phyloP scores from a whole-genome alignment of 2,329 filamentous ascomycete genomes.

The Metarhizium humberi region DNA sequence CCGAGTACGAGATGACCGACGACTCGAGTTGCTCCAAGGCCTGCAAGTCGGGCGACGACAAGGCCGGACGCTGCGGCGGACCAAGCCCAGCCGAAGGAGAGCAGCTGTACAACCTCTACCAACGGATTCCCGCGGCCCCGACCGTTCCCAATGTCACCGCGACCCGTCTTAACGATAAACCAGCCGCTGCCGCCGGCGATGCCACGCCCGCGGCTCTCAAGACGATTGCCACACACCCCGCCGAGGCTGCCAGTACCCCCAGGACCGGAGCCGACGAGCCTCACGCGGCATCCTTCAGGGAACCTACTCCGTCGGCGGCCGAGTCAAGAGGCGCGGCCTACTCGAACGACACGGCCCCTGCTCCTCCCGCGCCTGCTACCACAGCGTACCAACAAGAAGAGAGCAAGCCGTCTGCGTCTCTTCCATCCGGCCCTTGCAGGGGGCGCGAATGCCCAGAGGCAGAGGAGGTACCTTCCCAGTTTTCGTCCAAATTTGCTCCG shows the following conservation, averaged over 20 bases:
- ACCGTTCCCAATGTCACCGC: neutral
- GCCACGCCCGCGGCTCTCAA: neutral
- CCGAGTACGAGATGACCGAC: slow-evolving; percentile 10
- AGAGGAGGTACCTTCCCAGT: neutral
- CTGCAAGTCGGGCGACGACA: slow-evolving; percentile 11
- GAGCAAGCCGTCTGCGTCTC: neutral
- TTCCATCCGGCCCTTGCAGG: neutral
- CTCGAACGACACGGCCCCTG: neutral
- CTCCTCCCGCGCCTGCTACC: neutral
- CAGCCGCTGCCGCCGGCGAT: neutral
- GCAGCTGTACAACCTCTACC: slow-evolving; percentile 10
- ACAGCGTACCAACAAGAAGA: neutral
- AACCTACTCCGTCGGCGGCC: neutral
- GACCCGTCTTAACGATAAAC: neutral
- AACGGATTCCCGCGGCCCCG: neutral
- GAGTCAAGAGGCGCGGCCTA: neutral
- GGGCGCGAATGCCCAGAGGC: neutral
- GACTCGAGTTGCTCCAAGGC: slow-evolving; percentile 11
- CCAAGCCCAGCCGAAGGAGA: slow-evolving; percentile 3
- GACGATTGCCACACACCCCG: neutral
- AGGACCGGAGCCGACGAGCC: neutral
- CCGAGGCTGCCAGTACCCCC: neutral
- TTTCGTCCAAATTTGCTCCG: neutral
- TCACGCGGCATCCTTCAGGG: neutral
- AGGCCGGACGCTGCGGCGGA: slow-evolving; percentile 17